Evolutionary conservation across 2,329 filamentous ascomycete genomes (phyloP).

Genomic region (Ceratocystis ficicola): DNA sequence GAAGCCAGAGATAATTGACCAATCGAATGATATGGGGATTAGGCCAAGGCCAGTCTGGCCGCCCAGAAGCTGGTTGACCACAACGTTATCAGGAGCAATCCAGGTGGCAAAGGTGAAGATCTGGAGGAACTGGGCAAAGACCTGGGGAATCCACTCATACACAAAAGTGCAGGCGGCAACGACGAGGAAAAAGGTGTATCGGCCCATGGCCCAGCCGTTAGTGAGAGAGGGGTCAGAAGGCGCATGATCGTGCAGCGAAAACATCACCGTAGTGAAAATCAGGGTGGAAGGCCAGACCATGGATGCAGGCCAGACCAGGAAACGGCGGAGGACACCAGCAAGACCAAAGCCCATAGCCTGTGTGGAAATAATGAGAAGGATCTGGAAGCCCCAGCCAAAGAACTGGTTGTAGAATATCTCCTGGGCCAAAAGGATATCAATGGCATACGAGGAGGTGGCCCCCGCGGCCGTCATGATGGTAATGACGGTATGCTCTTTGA

Average conservation of each 20-base stretch:
- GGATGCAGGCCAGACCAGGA: constrained; percentile 42
- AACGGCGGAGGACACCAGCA: constrained; percentile 42
- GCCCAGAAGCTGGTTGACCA: constrained; percentile 53
- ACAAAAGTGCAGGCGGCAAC: constrained; percentile 40
- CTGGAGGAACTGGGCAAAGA: constrained; percentile 39
- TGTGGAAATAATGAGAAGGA: constrained; percentile 43
- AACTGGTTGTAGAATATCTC: constrained; percentile 46
- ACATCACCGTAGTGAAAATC: constrained; percentile 42
- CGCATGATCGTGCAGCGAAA: constrained; percentile 37
- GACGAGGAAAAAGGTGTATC: constrained; percentile 51
- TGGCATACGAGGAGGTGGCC: constrained; percentile 29
- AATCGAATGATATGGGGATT: constrained; percentile 49
- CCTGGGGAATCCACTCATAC: constrained; percentile 44
- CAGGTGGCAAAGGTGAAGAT: constrained; percentile 51
- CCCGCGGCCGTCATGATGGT: constrained; percentile 35
- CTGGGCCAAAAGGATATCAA: constrained; percentile 38
- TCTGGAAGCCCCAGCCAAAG: constrained; percentile 43
- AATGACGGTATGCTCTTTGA: constrained; percentile 41
- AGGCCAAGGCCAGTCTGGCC: constrained; percentile 46
- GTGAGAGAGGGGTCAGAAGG: constrained; percentile 38
- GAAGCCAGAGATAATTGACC: constrained; percentile 39
- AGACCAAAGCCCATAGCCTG: constrained; percentile 47
- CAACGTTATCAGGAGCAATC: constrained; percentile 47
- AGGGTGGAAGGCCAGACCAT: constrained; percentile 48
- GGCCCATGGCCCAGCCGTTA: constrained; percentile 51